Evolutionary conservation across 768 basidiomycete species (phyloP).

Genomic region (Cantharellus cinnabarinus): DNA sequence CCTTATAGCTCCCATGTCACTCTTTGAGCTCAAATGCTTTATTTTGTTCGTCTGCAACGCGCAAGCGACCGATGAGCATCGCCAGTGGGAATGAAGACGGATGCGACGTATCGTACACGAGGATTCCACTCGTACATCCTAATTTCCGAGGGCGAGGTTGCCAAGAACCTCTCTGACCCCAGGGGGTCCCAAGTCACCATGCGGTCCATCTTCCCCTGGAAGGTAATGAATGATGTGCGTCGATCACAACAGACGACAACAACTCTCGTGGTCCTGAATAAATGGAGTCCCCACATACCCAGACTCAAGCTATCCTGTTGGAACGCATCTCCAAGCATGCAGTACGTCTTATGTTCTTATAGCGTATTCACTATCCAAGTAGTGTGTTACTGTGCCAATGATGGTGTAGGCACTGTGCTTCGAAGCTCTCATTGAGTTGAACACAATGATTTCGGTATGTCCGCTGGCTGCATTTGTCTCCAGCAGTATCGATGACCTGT

Average conservation of each 20-base stretch:
- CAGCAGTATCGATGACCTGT: background rate
- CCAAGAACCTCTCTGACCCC: constrained; percentile 6
- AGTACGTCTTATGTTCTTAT: constrained; percentile 24
- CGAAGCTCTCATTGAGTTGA: constrained; percentile 74
- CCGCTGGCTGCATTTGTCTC: background rate
- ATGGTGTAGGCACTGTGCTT: constrained; percentile 65
- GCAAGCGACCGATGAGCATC: too few species aligned
- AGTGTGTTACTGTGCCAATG: background rate
- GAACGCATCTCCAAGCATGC: constrained; percentile 83
- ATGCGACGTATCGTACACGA: background rate
- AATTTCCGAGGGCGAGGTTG: constrained; percentile 1
- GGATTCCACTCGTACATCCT: constrained; percentile 6
- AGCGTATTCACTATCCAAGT: background rate
- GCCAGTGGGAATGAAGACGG: too few species aligned
- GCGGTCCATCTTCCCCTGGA: background rate
- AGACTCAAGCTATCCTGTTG: constrained; percentile 74
- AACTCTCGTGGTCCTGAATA: background rate
- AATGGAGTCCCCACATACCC: constrained; percentile 94
- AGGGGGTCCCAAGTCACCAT: background rate
- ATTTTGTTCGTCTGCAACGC: too few species aligned
- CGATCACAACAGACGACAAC: too few species aligned
- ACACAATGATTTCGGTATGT: constrained; percentile 15
- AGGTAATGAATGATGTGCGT: too few species aligned
- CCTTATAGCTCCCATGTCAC: too few species aligned
- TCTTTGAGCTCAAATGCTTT: too few species aligned